phyloP scores from a whole-genome alignment of 2,329 filamentous ascomycete genomes.

The Trichoderma polysporum region DNA sequence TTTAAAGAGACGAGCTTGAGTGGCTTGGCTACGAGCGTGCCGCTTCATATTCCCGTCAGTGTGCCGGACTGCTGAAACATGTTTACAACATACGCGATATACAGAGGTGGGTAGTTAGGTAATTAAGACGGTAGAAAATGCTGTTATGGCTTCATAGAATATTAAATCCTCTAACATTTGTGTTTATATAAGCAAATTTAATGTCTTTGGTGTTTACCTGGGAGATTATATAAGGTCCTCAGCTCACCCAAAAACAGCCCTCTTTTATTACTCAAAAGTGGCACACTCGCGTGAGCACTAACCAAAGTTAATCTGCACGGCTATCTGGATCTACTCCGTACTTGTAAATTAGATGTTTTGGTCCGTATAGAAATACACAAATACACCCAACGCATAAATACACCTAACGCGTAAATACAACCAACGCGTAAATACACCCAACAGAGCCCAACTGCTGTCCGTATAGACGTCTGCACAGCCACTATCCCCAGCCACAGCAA shows the following conservation, averaged over 20 bases:
- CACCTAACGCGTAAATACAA: too few relatives aligned
- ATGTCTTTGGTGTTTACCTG: too few relatives aligned
- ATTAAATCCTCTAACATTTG: too few relatives aligned
- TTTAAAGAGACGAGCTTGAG: conserved; percentile 19
- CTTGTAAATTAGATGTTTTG: not conserved
- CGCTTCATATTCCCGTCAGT: conserved; percentile 11
- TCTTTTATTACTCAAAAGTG: not conserved
- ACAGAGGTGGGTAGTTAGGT: not conserved
- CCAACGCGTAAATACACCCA: not conserved
- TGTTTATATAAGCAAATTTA: too few relatives aligned
- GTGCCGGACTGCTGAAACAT: conserved; percentile 15
- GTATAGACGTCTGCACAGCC: not conserved
- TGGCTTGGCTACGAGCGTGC: conserved; percentile 6
- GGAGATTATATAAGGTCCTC: too few relatives aligned
- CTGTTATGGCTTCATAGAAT: too few relatives aligned
- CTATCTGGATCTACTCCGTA: not conserved
- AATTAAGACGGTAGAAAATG: too few relatives aligned
- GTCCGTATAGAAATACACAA: too few relatives aligned
- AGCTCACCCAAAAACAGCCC: not conserved
- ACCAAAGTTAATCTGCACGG: not conserved
- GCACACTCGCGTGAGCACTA: not conserved
- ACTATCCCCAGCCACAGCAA: not conserved
- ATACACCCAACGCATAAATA: not conserved
- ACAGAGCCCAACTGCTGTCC: not conserved
- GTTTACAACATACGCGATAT: too few relatives aligned